A percentile compares a stretch with the other conserved stretches of the same genome.
These are phyloP conservation scores for Lepidium aucheri DNA, from an alignment of 345 rosid species.

Conservation along the genomic window DNA sequence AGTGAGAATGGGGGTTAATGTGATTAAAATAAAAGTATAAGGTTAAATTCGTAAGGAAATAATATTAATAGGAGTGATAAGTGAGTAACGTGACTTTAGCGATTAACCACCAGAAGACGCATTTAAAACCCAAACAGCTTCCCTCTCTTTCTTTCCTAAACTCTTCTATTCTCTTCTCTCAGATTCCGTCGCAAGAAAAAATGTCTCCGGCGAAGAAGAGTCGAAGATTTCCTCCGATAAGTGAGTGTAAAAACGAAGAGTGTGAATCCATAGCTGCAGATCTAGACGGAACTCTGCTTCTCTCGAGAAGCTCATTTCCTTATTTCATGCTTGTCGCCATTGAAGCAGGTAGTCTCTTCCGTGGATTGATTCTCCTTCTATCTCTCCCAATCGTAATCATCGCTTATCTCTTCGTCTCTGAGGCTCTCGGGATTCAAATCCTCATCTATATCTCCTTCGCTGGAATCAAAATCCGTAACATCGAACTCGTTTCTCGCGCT, in stretches of 20 bases:
- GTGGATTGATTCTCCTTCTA: conserved; percentile 70
- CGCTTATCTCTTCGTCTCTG: conserved; percentile 79
- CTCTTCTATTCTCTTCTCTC: background rate
- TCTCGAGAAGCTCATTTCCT: conserved; percentile 76
- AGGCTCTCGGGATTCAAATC: conserved; percentile 84
- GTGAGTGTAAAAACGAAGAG: conserved; percentile 36
- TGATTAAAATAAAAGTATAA: background rate
- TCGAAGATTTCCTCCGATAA: conserved; percentile 49
- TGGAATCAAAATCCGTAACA: conserved; percentile 87
- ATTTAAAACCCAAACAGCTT: conserved; percentile 46
- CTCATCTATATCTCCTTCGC: conserved; percentile 80
- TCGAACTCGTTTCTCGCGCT: conserved; percentile 89
- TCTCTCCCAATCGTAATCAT: conserved; percentile 68
- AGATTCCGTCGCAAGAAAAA: background rate
- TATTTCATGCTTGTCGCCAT: conserved; percentile 92
- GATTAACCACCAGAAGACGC: background rate
- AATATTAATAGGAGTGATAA: background rate
- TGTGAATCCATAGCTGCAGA: conserved; percentile 80
- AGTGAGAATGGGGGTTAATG: background rate
- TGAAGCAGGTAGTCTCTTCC: conserved; percentile 87
- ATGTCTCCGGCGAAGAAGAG: conserved; percentile 32
- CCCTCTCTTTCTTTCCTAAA: conserved; percentile 29
- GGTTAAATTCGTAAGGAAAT: background rate
- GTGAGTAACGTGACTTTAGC: background rate
- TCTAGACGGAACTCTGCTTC: conserved; percentile 85